A percentile compares a stretch with the other conserved stretches of the same genome.
Evolutionary conservation across 2,329 filamentous ascomycete species (phyloP).

Genomic region (Hymenoscyphus infarciens): DNA sequence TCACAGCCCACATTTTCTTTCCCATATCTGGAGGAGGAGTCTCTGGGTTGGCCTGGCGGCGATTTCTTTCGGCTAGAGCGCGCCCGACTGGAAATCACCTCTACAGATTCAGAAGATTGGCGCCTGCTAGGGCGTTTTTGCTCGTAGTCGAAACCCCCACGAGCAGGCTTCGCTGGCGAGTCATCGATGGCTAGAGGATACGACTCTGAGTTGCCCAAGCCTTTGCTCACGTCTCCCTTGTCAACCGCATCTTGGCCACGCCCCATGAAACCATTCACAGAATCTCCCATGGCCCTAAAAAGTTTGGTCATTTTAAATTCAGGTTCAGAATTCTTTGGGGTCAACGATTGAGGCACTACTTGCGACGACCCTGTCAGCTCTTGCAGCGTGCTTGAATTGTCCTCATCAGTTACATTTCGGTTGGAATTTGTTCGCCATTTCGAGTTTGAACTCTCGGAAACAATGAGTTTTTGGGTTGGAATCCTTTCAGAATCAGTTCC

Average conservation of each 20-base stretch:
- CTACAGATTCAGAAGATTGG: no score
- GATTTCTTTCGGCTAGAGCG: no score
- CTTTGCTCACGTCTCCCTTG: neutral
- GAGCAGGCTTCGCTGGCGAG: constrained; percentile 7
- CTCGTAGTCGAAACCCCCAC: neutral
- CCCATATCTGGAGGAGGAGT: neutral
- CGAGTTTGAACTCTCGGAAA: neutral
- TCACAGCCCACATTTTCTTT: neutral
- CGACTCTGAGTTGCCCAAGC: neutral
- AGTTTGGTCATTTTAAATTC: neutral
- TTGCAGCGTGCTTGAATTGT: neutral
- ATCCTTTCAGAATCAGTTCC: neutral
- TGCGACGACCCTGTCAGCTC: neutral
- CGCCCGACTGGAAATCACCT: no score
- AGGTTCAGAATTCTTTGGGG: neutral
- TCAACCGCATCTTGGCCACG: neutral
- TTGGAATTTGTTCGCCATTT: neutral
- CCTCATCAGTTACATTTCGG: neutral
- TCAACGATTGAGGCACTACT: neutral
- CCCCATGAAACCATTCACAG: neutral
- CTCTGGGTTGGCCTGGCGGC: neutral
- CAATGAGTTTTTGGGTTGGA: neutral
- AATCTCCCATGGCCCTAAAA: neutral
- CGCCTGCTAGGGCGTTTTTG: neutral
- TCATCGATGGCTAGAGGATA: constrained; percentile 13